Evolutionary conservation across 768 basidiomycete genomes (phyloP).

Genomic region (Pleurotus tuoliensis): DNA sequence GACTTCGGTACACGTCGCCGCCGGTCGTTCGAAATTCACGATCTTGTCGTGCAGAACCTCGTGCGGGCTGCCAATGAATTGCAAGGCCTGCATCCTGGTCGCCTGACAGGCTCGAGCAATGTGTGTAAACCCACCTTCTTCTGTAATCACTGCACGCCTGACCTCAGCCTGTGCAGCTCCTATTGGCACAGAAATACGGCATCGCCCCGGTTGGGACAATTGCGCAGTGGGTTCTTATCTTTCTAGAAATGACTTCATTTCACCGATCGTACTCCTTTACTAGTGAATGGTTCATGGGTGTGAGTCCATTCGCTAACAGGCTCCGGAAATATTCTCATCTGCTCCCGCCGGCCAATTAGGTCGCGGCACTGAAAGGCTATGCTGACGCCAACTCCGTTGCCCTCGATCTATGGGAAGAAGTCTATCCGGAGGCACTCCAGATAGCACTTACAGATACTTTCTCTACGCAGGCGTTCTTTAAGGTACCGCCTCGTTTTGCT

Average conservation of each 20-base stretch:
- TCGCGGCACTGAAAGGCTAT: slow-evolving; percentile 85
- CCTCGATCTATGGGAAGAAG: slow-evolving; percentile 83
- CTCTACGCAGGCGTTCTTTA: slow-evolving; percentile 82
- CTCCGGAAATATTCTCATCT: neutral
- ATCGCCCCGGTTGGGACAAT: slow-evolving; percentile 75
- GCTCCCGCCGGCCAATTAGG: slow-evolving; percentile 32
- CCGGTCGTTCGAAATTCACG: slow-evolving; percentile 70
- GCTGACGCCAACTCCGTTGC: slow-evolving; percentile 68
- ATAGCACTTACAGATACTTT: slow-evolving; percentile 95
- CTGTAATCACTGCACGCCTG: neutral
- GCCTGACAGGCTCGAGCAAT: slow-evolving; percentile 85
- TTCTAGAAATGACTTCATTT: neutral
- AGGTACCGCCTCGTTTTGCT: slow-evolving; percentile 32
- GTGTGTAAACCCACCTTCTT: slow-evolving; percentile 38
- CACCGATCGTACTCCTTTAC: slow-evolving; percentile 11
- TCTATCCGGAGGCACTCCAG: slow-evolving; percentile 54
- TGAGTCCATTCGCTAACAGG: slow-evolving; percentile 27
- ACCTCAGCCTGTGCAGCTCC: slow-evolving; percentile 44
- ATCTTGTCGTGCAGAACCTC: slow-evolving; percentile 69
- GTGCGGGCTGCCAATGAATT: slow-evolving; percentile 57
- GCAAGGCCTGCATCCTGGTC: slow-evolving; percentile 36
- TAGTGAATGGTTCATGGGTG: slow-evolving; percentile 93
- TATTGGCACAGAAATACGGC: slow-evolving; percentile 76
- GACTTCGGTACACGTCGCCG: slow-evolving; percentile 88
- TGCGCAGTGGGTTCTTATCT: slow-evolving; percentile 61